Percentiles rank a stretch among this genome's conserved stretches.
phyloP scores from a whole-genome alignment of 148 eudicot genomes.

The Camellia sinensis region DNA sequence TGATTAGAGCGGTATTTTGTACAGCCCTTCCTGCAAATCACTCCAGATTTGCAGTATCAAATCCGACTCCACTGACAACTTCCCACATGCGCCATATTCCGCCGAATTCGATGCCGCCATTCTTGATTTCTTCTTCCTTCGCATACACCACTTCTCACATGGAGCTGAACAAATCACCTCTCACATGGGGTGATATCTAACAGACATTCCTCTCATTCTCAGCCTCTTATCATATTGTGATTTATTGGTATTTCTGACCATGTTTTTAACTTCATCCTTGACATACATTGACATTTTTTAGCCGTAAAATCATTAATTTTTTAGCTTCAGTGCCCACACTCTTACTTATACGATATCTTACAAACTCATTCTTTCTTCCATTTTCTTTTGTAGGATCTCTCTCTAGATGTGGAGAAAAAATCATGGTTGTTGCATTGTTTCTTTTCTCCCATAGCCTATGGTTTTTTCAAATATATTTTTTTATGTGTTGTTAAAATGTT shows the following conservation, averaged over 20 bases:
- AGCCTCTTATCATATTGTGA: background rate
- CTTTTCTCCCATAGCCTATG: background rate
- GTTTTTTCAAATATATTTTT: background rate
- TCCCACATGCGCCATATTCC: too few relatives aligned
- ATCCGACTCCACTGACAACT: too few relatives aligned
- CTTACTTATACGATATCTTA: background rate
- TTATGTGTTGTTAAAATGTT: background rate
- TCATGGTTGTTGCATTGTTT: background rate
- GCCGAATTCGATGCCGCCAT: too few relatives aligned
- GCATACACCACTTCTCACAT: too few relatives aligned
- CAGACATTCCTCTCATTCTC: background rate
- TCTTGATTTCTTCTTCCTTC: too few relatives aligned
- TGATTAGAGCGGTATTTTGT: too few relatives aligned
- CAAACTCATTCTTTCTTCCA: background rate
- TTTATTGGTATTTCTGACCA: background rate
- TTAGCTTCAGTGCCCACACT: too few relatives aligned
- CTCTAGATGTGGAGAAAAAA: slow-evolving; percentile 28
- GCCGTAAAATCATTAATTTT: background rate
- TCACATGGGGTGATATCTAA: too few relatives aligned
- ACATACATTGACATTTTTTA: background rate
- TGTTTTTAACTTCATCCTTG: background rate
- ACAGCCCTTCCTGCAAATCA: too few relatives aligned
- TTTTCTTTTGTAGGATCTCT: slow-evolving; percentile 61
- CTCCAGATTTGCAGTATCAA: too few relatives aligned
- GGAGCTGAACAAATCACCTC: too few relatives aligned